Base-by-base conservation (phyloP, 108 stramenopile genomes). In the Seminavis robusta region DNA sequence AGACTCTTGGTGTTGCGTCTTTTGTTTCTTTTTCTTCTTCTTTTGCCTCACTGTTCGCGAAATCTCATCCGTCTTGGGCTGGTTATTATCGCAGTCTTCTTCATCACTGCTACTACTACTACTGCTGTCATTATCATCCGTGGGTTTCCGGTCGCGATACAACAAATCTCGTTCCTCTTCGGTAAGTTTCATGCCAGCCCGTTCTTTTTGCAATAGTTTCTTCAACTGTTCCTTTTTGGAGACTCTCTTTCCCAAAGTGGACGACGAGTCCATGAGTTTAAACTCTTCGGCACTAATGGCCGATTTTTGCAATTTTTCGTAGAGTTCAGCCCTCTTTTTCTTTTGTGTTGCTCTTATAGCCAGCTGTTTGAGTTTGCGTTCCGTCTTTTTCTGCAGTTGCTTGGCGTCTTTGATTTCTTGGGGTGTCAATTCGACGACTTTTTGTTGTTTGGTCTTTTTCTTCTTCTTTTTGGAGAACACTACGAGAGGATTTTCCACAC, bases 141-240 rank as follows among this genome's bases (percentile, higher is more conserved):
- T 58, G n/a, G n/a, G n/a, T n/a, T 36, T 63, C 19, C 31, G 26
- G 19, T 71, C 57, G 15, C 70, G 68, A 55, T 85, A 90, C 15
- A 94, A 58, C 26, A 84, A 34, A 39, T 76, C 82, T 52, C 69
- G 56, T 65, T 94, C 89, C 33, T 89, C 85, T 37, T 70, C 39
- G 8, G 81, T 84, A 36, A 90, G 59, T 30, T 46, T 36, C 29
- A 90, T 55, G 11, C 88, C 86, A 21, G 81, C 65, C 25, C 70
- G 59, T 60, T 94, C 88, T 56, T 75, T 90, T 19, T 74, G 74
- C 3, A 84, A 38, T 2, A 86, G 41, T 33, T 66, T 72, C 28
- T 84, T 76, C 31, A 94, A 47, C 8, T 58, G 45, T 71, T 90
- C 76, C 39, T 75, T 86, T 63, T 86, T 88, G n/a, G 82, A 86